These are phyloP conservation scores for Amesomyces nigricolor DNA, from an alignment of 2,329 filamentous ascomycete species.

Conservation along the genomic window DNA sequence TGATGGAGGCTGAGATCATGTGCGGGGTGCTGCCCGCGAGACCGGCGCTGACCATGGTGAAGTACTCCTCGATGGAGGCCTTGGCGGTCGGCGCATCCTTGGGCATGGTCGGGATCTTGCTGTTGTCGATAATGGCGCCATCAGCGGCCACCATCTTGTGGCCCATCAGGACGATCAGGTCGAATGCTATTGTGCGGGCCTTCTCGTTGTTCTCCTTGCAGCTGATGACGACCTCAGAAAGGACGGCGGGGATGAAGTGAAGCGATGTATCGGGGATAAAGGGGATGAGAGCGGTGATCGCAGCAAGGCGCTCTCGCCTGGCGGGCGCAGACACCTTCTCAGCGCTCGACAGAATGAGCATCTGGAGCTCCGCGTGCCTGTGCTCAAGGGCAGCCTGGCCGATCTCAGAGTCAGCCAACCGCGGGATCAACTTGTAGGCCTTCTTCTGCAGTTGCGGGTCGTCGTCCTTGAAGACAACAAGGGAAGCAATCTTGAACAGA, in stretches of 20 bases:
- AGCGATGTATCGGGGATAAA: conserved; percentile 72
- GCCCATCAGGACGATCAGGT: conserved; percentile 82
- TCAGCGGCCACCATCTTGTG: conserved; percentile 64
- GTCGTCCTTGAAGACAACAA: conserved; percentile 72
- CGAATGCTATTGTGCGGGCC: conserved; percentile 82
- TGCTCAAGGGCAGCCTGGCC: conserved; percentile 72
- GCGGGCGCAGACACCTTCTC: conserved; percentile 85
- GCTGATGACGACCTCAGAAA: conserved; percentile 91
- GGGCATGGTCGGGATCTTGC: conserved; percentile 82
- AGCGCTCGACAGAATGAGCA: conserved; percentile 70
- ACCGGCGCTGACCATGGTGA: conserved; percentile 97
- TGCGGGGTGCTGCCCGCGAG: conserved; percentile 88
- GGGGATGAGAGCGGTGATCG: conserved; percentile 73
- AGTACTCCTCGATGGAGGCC: conserved; percentile 83
- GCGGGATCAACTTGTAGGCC: conserved; percentile 94
- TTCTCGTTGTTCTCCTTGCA: conserved; percentile 98
- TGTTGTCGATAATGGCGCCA: conserved; percentile 73
- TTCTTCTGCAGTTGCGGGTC: conserved; percentile 98
- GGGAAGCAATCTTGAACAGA: conserved; percentile 79
- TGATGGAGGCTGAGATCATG: conserved; percentile 97
- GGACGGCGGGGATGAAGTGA: conserved; percentile 85
- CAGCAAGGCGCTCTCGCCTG: conserved; percentile 76
- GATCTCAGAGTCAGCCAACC: conserved; percentile 73
- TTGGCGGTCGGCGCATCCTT: conserved; percentile 68
- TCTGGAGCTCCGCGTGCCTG: conserved; percentile 71